phyloP scores from a whole-genome alignment of 371 early-diverging fungal species.

The Apophysomyces variabilis region DNA sequence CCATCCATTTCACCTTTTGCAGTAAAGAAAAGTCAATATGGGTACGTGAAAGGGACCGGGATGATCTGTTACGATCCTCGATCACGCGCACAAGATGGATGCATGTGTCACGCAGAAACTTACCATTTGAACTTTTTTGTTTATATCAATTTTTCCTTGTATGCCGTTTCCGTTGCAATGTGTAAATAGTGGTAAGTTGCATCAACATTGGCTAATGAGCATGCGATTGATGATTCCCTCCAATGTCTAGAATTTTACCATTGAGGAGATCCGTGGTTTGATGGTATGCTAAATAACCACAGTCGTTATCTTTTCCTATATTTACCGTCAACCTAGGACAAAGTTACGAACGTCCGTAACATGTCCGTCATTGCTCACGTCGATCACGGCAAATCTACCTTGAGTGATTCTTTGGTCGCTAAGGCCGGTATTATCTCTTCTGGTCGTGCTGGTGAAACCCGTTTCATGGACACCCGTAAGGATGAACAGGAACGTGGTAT shows the following conservation, averaged over 20 bases:
- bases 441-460: conserved; percentile 97
- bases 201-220: not conserved
- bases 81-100: conserved; percentile 4
- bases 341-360: conserved; percentile 97
- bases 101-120: conserved; percentile 8
- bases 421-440: conserved; percentile 99
- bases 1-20: conserved; percentile 6
- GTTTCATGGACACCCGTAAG: conserved; percentile 98
- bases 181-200: conserved; percentile 2
- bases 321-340: conserved; percentile 27
- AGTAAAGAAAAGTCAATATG: conserved; percentile 6
- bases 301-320: not conserved
- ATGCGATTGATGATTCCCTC: not conserved
- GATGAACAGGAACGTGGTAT: conserved; percentile 99
- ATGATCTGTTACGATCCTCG: conserved; percentile 3
- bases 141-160: not conserved
- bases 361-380: conserved; percentile 99
- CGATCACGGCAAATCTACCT: conserved; percentile 97
- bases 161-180: not conserved
- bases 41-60: not conserved
- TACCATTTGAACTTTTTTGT: not conserved
- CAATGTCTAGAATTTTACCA: conserved; percentile 39
- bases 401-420: conserved; percentile 98
- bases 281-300: conserved; percentile 19
- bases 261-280: conserved; percentile 48